These are phyloP conservation scores for Collybiopsis confluens DNA, from an alignment of 768 basidiomycete genomes.

Conservation along the genomic window DNA sequence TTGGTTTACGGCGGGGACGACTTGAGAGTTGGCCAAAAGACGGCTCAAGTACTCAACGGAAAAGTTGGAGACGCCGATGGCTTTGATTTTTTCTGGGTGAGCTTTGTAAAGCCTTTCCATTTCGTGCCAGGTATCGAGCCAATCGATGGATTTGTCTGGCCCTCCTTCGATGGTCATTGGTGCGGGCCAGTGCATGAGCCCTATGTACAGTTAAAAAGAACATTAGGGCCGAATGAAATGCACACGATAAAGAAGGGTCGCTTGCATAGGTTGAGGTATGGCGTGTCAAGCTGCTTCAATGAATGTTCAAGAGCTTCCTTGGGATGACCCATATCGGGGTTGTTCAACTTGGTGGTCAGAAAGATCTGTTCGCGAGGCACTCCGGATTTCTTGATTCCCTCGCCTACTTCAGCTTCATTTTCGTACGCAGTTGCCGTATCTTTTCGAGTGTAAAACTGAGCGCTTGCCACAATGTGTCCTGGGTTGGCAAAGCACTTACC, in stretches of 20 bases:
- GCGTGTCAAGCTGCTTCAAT: constrained; percentile 62
- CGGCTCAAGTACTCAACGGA: constrained; percentile 59
- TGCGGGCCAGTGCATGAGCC: constrained; percentile 83
- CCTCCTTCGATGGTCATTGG: constrained; percentile 57
- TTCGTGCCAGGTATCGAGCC: constrained; percentile 72
- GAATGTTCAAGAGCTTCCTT: constrained; percentile 63
- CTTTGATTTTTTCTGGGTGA: constrained; percentile 69
- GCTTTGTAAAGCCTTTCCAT: constrained; percentile 68
- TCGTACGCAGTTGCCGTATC: constrained; percentile 67
- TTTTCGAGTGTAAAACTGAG: too few relatives aligned
- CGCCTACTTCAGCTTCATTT: constrained; percentile 80
- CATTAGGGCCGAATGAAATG: neutral
- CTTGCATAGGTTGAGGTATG: constrained; percentile 78
- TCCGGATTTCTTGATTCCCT: constrained; percentile 73
- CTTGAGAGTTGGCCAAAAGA: constrained; percentile 50
- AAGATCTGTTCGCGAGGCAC: constrained; percentile 72
- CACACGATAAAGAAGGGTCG: constrained; percentile 15
- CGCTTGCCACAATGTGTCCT: too few relatives aligned
- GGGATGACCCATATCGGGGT: constrained; percentile 55
- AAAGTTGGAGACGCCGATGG: constrained; percentile 79
- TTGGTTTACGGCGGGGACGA: constrained; percentile 77
- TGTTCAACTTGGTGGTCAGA: constrained; percentile 73
- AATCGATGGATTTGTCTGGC: constrained; percentile 52
- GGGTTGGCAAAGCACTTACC: too few relatives aligned
- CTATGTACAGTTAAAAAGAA: constrained; percentile 23